A percentile compares a stretch with the other conserved stretches of the same genome.
These are phyloP conservation scores for Rhodosporidiobolus odoratus DNA, from an alignment of 768 basidiomycete genomes.

Conservation along the genomic window DNA sequence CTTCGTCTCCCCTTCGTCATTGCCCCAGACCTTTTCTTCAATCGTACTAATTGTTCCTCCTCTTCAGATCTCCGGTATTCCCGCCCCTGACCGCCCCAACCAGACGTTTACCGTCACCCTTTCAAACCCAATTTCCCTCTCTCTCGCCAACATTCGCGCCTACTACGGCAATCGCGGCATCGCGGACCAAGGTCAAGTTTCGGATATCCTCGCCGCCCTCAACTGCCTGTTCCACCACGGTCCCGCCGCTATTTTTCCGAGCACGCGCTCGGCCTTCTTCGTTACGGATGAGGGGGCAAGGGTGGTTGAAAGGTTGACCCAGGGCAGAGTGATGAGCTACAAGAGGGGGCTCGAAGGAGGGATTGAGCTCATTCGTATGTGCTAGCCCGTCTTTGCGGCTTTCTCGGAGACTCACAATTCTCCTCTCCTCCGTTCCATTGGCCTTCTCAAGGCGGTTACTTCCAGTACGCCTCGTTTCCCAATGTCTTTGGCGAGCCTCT, in stretches of 20 bases:
- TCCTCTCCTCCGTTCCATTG: too few relatives aligned
- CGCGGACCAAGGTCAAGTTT: neutral
- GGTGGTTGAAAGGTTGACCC: neutral
- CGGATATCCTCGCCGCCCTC: neutral
- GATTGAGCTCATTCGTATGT: slow-evolving; percentile 7
- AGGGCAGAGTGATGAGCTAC: neutral
- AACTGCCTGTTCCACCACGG: neutral
- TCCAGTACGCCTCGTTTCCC: neutral
- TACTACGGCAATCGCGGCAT: too few relatives aligned
- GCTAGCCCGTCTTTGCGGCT: too few relatives aligned
- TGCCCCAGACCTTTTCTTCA: neutral
- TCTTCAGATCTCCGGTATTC: neutral
- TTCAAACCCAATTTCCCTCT: neutral
- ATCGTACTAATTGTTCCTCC: neutral
- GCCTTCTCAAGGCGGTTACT: slow-evolving; percentile 12
- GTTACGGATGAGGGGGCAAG: neutral
- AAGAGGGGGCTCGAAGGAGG: neutral
- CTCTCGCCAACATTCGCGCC: neutral
- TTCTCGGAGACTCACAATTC: too few relatives aligned
- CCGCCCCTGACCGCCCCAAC: neutral
- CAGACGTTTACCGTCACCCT: neutral
- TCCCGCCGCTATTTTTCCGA: neutral
- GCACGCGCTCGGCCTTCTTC: neutral
- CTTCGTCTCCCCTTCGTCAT: neutral
- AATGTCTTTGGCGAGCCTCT: neutral